Evolutionary conservation across 2,329 filamentous ascomycete genomes (phyloP).

Genomic region (Metarhizium brunneum): DNA sequence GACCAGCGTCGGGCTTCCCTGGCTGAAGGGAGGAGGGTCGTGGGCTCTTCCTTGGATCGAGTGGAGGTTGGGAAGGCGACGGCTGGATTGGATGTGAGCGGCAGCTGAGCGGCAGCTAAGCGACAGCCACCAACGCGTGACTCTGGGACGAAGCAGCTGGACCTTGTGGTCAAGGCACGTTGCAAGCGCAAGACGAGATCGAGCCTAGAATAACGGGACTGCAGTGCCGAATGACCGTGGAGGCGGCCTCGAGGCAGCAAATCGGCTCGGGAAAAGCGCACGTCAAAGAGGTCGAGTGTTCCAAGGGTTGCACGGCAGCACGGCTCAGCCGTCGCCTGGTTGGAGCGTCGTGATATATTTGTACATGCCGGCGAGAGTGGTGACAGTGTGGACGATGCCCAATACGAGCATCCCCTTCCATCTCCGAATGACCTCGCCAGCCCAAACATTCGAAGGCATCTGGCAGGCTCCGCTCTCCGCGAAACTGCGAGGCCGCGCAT

Average conservation of each 20-base stretch:
- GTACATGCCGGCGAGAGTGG: background rate
- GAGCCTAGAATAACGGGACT: background rate
- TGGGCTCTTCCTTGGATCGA: background rate
- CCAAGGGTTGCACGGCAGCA: background rate
- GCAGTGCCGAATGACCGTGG: background rate
- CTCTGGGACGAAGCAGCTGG: background rate
- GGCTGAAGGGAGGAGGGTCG: background rate
- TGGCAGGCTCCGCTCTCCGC: no score
- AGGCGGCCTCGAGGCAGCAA: background rate
- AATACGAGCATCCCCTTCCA: background rate
- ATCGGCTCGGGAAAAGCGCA: background rate
- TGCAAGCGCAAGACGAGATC: background rate
- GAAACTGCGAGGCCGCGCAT: background rate
- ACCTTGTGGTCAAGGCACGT: background rate
- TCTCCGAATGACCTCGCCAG: background rate
- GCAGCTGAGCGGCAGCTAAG: slow-evolving; percentile 1
- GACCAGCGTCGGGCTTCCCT: background rate
- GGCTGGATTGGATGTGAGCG: background rate
- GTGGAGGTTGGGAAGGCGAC: background rate
- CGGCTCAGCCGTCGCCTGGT: background rate
- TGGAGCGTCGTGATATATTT: background rate
- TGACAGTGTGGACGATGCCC: no score
- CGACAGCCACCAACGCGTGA: background rate
- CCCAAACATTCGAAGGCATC: background rate
- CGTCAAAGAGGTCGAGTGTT: background rate